These are phyloP conservation scores for Nicotiana sylvestris DNA, from an alignment of 257 asterid genomes.

Conservation along the genomic window DNA sequence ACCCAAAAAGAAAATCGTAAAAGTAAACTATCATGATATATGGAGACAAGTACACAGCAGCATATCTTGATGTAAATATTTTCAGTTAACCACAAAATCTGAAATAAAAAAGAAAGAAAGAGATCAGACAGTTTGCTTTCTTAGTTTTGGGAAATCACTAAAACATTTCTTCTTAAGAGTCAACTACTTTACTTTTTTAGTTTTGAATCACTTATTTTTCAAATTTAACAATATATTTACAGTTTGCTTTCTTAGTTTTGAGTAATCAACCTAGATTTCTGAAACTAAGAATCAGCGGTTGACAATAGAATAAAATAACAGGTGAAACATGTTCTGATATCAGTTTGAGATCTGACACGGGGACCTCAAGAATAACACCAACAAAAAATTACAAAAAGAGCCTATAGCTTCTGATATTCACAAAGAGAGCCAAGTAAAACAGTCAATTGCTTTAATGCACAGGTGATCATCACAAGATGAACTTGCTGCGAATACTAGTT, in stretches of 20 bases:
- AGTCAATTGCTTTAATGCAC: neutral
- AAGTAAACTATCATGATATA: neutral
- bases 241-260: neutral
- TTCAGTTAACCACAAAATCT: neutral
- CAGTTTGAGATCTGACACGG: neutral
- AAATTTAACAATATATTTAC: neutral
- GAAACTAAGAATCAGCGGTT: neutral
- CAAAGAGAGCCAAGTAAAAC: neutral
- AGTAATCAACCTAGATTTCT: neutral
- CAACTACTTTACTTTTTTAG: neutral
- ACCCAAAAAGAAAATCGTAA: neutral
- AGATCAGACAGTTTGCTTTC: neutral
- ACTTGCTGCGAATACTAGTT: neutral
- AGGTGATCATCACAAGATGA: neutral
- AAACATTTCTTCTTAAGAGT: too few species aligned
- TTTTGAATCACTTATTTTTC: neutral
- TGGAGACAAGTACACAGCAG: neutral
- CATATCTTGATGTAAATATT: neutral
- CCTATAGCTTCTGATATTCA: neutral
- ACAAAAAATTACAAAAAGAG: neutral
- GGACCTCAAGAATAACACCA: neutral
- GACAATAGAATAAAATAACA: neutral
- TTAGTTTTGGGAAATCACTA: neutral
- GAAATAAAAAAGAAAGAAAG: neutral
- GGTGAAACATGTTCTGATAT: neutral